Evolutionary conservation across 352 stramenopile species (phyloP), one percentile per base, ranked within the genome.

Genomic region (Phytopythium kandeliae): DNA sequence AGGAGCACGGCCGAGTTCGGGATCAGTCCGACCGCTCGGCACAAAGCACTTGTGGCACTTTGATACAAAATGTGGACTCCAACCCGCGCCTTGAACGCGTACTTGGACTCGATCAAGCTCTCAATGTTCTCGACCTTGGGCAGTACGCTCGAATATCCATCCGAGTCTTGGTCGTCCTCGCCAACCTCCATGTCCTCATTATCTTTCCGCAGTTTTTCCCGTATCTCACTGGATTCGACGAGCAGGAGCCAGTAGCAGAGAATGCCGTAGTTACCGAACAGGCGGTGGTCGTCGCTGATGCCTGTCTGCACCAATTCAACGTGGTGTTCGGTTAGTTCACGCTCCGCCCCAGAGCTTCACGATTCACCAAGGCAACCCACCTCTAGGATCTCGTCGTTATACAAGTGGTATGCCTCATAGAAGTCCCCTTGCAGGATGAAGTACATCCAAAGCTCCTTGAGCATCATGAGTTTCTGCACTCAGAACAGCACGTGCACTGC

Each of bases 171-270:
- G 17, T 62, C 55, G 0, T 69, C 61, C 8, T 56, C 51, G 17
- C 65, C 56, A 25, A 68, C 60, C 0, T 66, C 62, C 7, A 73
- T 54, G 1, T 67, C 51, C 0, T 60, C 58, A 16, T 67, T 46
- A 17, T 62, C 37, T 57, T 75, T 62, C 16, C 57, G 61, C 42
- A 86, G 71, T 38, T 68, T 69, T 16, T 74, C 59, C 22, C 82
- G 78, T 1, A 93, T 49, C 38, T 88, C 73, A 48, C 65, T 63
- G 15, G 79, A 89, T 53, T 93, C 83, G 41, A 89, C 73, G 46
- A 93, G 75, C 24, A 93, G 61, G 28, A 93, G 63, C 83, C 83
- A 93, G 48, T 91, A 93, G 58, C 83, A 91, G 31, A 93, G 47
- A 41, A 89, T 77, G 0, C 83, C 83, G 55, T 91, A 90, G 42